phyloP scores from a whole-genome alignment of 2,329 filamentous ascomycete species.

The Chaetomiaceae sp. region DNA sequence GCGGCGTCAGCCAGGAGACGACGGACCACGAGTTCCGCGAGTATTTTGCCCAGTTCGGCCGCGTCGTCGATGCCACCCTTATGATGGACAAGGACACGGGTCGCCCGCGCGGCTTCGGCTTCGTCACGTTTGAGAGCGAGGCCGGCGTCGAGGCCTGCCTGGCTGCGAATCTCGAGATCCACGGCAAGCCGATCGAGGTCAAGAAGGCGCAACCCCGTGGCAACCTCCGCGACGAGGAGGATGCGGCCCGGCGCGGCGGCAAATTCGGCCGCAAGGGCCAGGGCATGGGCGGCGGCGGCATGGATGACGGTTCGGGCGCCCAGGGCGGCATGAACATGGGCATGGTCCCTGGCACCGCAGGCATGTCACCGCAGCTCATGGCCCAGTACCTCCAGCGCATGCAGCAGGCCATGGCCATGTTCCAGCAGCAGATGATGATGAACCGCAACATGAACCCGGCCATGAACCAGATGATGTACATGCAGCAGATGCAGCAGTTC shows the following conservation, averaged over 20 bases:
- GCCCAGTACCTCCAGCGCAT: constrained; percentile 97
- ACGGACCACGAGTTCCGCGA: constrained; percentile 94
- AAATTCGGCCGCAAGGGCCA: constrained; percentile 46
- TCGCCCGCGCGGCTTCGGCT: constrained; percentile 92
- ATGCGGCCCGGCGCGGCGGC: constrained; percentile 54
- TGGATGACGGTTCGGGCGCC: constrained; percentile 33
- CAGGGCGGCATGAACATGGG: constrained; percentile 33
- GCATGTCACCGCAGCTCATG: constrained; percentile 96
- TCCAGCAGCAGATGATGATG: constrained; percentile 91
- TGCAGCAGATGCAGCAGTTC: constrained; percentile 51
- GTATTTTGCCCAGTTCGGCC: constrained; percentile 94
- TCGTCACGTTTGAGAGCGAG: constrained; percentile 97
- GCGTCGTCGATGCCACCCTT: constrained; percentile 92
- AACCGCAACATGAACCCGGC: constrained; percentile 67
- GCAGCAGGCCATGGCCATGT: constrained; percentile 94
- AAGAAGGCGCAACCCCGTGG: constrained; percentile 96
- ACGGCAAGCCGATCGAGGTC: constrained; percentile 94
- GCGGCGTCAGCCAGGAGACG: constrained; percentile 93
- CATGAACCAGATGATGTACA: constrained; percentile 73
- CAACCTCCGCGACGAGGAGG: constrained; percentile 88
- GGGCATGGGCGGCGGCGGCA: constrained; percentile 25
- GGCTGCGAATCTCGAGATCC: constrained; percentile 78
- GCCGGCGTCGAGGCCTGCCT: constrained; percentile 90
- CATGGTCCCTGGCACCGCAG: constrained; percentile 36
- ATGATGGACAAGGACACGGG: constrained; percentile 99